phyloP scores from a whole-genome alignment of 2,329 filamentous ascomycete species.

The Sodiomyces alkalinus region DNA sequence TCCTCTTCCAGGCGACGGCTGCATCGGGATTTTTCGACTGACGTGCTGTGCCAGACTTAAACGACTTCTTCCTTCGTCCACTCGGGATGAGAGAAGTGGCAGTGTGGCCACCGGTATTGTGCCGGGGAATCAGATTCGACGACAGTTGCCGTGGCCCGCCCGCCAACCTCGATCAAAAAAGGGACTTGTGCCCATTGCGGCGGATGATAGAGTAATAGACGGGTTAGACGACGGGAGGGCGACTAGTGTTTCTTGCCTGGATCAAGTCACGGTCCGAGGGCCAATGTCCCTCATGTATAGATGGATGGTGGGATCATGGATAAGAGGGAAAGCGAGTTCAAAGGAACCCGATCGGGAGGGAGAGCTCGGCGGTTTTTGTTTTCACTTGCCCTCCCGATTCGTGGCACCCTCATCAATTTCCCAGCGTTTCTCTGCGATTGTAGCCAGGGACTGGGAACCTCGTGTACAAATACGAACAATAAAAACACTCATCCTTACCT shows the following conservation, averaged over 20 bases:
- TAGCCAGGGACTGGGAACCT: too few relatives aligned
- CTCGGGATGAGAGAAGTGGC: slow-evolving; percentile 1
- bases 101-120: too few relatives aligned
- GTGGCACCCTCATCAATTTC: too few relatives aligned
- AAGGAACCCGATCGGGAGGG: not conserved
- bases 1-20: not conserved
- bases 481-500: slow-evolving; percentile 1
- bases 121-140: too few relatives aligned
- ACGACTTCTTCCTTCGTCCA: slow-evolving; percentile 5
- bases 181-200: not conserved
- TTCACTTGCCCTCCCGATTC: too few relatives aligned
- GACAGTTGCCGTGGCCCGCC: too few relatives aligned
- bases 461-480: slow-evolving; percentile 1
- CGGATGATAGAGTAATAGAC: slow-evolving; percentile 2
- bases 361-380: too few relatives aligned
- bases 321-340: not conserved
- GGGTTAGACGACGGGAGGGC: slow-evolving; percentile 1
- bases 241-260: too few relatives aligned
- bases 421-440: too few relatives aligned
- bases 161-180: too few relatives aligned
- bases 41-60: slow-evolving; percentile 7
- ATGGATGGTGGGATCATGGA: slow-evolving; percentile 1
- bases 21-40: not conserved
- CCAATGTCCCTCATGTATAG: slow-evolving; percentile 1
- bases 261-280: too few relatives aligned